Base-by-base conservation (phyloP, 768 basidiomycete genomes). In the Trametes gibbosa region DNA sequence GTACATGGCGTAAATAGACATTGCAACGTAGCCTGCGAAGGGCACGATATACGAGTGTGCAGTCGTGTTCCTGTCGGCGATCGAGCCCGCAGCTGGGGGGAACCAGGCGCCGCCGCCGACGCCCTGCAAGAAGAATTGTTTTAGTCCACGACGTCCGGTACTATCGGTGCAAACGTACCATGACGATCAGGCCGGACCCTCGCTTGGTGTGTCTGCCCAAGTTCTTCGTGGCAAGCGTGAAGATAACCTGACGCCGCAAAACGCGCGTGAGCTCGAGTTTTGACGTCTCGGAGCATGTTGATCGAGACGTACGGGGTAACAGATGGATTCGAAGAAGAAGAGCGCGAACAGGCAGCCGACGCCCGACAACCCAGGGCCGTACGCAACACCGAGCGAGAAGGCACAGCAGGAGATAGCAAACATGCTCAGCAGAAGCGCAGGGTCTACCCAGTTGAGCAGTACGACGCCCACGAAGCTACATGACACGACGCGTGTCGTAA, bases 241-340 rank as follows among this genome's bases (percentile, higher is more conserved):
- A 86, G 58, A 86, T 84, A 60, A 81, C 82, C 74, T 80, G 29
- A 43, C 14, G 39, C 24, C 21, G 14, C 51, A 49, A 32, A 34
- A 19, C 49, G 27, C 58, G n/a, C 24, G 14, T 43, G 32, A 37
- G n/a, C 8, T 13, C 19, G 23, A 25, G 55, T 14, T 32, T 8
- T 45, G 37, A 41, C 25, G 35, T 19, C 1, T 9, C 13, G 14
- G 14, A 17, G 19, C 14, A 25, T 42, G 34, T 21, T 13, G 12
- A 9, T 29, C 34, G 13, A 37, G 4, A 72, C 78, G 62, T 58
- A 81, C 82, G 5, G 85, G 84, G 63, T 86, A 86, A 65, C 86
- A 89, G 59, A 89, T 88, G 29, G 85, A 87, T 71, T 89, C 87
- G 68, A 87, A 87, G 77, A 85, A 87, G 78, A 88, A 87, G 54